phyloP scores from a whole-genome alignment of 352 stramenopile species.

The Globisporangium orthogonon region DNA sequence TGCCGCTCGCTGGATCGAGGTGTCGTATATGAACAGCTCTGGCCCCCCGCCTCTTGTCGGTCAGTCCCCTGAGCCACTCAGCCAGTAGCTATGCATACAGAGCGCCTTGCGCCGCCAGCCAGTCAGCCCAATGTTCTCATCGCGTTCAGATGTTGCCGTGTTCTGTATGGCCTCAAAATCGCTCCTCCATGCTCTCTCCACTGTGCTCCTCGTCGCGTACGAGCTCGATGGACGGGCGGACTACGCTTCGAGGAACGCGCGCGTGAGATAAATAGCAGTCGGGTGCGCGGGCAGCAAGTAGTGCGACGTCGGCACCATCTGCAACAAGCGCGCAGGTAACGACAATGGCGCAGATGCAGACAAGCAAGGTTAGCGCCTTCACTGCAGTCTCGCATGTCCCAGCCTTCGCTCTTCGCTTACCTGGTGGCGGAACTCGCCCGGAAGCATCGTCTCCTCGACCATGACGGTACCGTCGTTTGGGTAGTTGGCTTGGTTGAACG shows the following conservation, averaged over 20 bases:
- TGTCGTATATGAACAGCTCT: too few species aligned
- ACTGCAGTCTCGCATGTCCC: neutral
- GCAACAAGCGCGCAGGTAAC: neutral
- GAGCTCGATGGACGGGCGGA: neutral
- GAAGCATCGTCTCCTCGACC: conserved; percentile 55
- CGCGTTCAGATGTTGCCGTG: too few species aligned
- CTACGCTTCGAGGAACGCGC: conserved; percentile 44
- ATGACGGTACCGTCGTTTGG: conserved; percentile 63
- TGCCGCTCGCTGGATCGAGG: too few species aligned
- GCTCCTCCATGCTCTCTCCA: neutral
- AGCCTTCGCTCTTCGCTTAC: conserved; percentile 12
- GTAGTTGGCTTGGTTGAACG: conserved; percentile 70
- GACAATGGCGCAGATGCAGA: too few species aligned
- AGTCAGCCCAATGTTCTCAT: too few species aligned
- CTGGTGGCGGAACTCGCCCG: conserved; percentile 63
- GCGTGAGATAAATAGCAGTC: conserved; percentile 33
- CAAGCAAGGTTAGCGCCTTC: neutral
- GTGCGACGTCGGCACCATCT: conserved; percentile 48
- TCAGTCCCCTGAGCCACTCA: too few species aligned
- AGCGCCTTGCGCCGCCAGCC: too few species aligned
- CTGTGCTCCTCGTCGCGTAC: conserved; percentile 9
- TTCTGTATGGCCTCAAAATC: too few species aligned
- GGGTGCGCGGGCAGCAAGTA: conserved; percentile 57
- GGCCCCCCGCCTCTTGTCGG: too few species aligned
- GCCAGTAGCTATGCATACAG: too few species aligned